Base-by-base conservation (phyloP, 139 green algal species). In the Chlorella ohadii region DNA sequence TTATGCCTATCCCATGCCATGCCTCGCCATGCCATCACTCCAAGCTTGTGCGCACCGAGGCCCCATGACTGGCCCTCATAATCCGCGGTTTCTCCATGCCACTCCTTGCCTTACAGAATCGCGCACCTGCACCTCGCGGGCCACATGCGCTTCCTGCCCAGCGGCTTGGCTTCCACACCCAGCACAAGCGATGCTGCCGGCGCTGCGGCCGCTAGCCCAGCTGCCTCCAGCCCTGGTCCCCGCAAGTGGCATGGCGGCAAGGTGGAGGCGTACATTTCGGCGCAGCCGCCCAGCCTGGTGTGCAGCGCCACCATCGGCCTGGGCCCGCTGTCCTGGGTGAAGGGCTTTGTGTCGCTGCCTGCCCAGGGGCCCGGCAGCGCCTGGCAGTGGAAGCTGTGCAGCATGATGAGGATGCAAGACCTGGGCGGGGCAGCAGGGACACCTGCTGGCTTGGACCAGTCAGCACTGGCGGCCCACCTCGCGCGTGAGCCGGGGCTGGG, bases 341-440 rank as follows among this genome's bases (percentile, higher is more conserved):
- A 55, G 15, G 76, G 76, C 56, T 82, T 72, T 72, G 76, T 38
- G 57, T 65, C 51, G 51, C 20, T 72, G 34, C 57, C 59, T 61
- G 56, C 51, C 51, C 57, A 33, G 23, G 76, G 76, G 23, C 2
- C 4, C 34, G 57, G 76, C 76, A 39, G 23, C 15, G 51, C 51
- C 36, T 70, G 56, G 11, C 57, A 72, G 31, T 82, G 76, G 76
- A 82, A 82, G 57, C 36, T 82, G 76, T 82, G 76, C 57, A 70
- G 51, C n/a, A 20, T 55, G 33, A 47, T 74, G 22, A 15, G 33
- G 33, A 36, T 74, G 67, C n/a, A 74, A 9, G 67, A 74, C 67
- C 34, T 74, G 22, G 67, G 38, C 33, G 67, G 67, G 22, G 51
- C 51, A 13, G 51, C 51, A 22, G 51, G 51, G 51, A 20, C 51